Base-by-base conservation (phyloP, 2,329 filamentous ascomycete species). In the Chaetomium strumarium region DNA sequence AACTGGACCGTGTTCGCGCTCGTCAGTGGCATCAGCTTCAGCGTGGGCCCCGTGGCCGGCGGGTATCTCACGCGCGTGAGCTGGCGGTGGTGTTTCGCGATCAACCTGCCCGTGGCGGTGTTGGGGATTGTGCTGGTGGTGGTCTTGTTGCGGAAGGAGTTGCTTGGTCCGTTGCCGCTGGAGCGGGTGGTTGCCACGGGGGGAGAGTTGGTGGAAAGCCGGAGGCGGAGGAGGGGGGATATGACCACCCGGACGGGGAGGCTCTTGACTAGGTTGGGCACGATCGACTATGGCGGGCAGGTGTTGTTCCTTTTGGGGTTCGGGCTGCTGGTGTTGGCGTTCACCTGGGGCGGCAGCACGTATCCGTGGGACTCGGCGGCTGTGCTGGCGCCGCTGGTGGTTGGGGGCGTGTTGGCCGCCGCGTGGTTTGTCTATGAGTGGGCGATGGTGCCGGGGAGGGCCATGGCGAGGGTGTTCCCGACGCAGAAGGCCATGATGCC, bases 11-110 rank as follows among this genome's bases (percentile, higher is more conserved):
- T 81, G 8, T 85, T 88, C 56, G 75, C 80, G 0, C 58, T 87
- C 9, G 71, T 85, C 1, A 75, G 75, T 8, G 83, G 82, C 0
- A 62, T 82, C 6, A 78, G 78, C 12, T 87, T 81, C 62, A 75
- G 75, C 1, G 59, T 84, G 11, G 83, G 84, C 0, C 84, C 84
- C 0, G 75, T 85, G 2, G 69, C 85, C 20, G 84, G 84, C 39
- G 82, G 74, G 0, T 79, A 78, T 53, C 70, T 83, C 12, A 78
- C 78, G 17, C 68, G 72, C 34, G 67, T 72, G 4, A 76, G 73
- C 57, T 87, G 84, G 83, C 70, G 83, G 46, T 87, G 84, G 75
- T 83, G 81, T 61, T 87, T 87, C 63, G 80, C 76, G 36, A 75
- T 86, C 49, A 81, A 79, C 55, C 70, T 83, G n/a, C 80, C 80